Conservation (phyloP, 257 asterid genomes). For the Osmanthus fragrans region DNA sequence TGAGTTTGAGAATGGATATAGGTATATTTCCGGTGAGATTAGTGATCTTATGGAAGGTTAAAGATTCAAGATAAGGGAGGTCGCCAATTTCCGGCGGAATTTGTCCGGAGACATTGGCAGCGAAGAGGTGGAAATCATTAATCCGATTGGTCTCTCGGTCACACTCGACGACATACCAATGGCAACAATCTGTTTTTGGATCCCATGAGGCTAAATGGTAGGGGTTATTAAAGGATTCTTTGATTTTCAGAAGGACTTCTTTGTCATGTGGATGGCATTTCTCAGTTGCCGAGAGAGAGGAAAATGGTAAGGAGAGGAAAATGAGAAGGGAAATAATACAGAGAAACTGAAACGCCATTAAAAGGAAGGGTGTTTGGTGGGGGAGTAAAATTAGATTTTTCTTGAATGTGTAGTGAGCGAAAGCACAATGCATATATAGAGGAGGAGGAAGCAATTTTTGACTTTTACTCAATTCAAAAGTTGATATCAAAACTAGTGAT, state of each 20-base stretch:
- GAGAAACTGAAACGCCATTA: constrained; percentile 7
- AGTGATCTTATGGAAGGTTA: constrained; percentile 37
- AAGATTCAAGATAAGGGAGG: constrained; percentile 42
- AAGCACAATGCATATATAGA: not conserved
- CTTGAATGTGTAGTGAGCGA: too few species aligned
- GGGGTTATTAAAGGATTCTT: constrained; percentile 45
- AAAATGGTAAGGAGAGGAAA: constrained; percentile 16
- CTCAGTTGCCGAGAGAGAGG: constrained; percentile 28
- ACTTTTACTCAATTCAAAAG: not conserved
- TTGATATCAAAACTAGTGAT: not conserved
- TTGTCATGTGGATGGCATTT: constrained; percentile 58
- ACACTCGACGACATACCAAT: constrained; percentile 53
- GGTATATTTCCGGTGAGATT: constrained; percentile 66
- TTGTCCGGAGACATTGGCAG: constrained; percentile 42
- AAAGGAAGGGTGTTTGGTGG: too few species aligned
- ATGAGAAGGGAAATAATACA: constrained; percentile 17
- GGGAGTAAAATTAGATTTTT: too few species aligned
- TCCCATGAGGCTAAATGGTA: constrained; percentile 54
- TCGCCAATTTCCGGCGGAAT: constrained; percentile 52
- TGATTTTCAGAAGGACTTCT: constrained; percentile 51
- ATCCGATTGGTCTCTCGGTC: constrained; percentile 49
- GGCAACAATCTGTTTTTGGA: constrained; percentile 61
- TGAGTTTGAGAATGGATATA: constrained; percentile 34
- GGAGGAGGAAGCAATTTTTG: not conserved
- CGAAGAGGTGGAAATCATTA: constrained; percentile 32